These are phyloP conservation scores for Symbiodinium natans DNA, from an alignment of 73 alveolate genomes.

Conservation along the genomic window DNA sequence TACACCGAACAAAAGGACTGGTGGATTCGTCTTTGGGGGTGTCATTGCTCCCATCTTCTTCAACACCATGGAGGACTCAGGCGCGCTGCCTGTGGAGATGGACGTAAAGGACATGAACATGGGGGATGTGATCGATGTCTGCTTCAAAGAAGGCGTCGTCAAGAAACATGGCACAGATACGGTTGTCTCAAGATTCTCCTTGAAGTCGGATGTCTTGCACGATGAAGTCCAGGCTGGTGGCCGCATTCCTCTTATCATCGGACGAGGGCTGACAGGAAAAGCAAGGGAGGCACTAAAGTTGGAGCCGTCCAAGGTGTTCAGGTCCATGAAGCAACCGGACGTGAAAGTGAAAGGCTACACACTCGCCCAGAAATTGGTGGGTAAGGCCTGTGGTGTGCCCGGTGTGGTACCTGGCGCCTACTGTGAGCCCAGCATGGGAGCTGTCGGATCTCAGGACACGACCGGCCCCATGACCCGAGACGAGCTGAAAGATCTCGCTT, in stretches of 20 bases:
- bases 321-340: neutral
- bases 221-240: constrained; percentile 34
- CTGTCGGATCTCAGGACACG: neutral
- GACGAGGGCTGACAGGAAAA: constrained; percentile 28
- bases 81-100: constrained; percentile 25
- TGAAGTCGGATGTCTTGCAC: constrained; percentile 9
- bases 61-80: constrained; percentile 55
- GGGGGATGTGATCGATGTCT: constrained; percentile 20
- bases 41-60: constrained; percentile 21
- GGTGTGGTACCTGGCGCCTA: constrained; percentile 17
- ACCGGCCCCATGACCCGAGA: constrained; percentile 28
- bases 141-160: constrained; percentile 17
- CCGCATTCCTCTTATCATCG: constrained; percentile 28
- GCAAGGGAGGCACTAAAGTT: neutral
- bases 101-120: constrained; percentile 24
- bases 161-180: constrained; percentile 9
- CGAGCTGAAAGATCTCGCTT: constrained; percentile 5
- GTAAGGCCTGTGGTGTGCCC: constrained; percentile 6
- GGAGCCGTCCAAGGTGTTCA: constrained; percentile 4
- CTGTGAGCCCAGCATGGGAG: neutral
- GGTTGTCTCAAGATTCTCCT: constrained; percentile 16
- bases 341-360: constrained; percentile 7
- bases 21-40: constrained; percentile 13
- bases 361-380: neutral
- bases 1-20: constrained; percentile 29